A percentile compares a stretch with the other conserved stretches of the same genome.
Evolutionary conservation across 2,329 filamentous ascomycete species (phyloP).

Genomic region (Ophiostoma himal-ulmi): DNA sequence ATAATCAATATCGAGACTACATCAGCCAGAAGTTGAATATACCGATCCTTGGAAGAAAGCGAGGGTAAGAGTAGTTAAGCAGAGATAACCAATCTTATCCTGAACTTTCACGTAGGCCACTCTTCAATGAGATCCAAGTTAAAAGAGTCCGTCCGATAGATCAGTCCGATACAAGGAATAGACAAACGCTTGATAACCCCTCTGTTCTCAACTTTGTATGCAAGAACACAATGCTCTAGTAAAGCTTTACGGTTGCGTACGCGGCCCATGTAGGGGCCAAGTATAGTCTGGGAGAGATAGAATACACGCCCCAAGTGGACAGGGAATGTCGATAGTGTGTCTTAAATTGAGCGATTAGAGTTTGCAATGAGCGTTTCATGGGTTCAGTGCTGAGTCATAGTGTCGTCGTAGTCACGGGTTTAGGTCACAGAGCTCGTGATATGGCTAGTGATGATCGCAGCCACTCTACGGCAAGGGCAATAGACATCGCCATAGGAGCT

Average conservation of each 20-base stretch:
- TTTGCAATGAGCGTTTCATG: not conserved
- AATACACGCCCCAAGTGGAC: not conserved
- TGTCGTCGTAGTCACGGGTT: not conserved
- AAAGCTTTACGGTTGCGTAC: not conserved
- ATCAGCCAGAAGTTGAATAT: too few relatives aligned
- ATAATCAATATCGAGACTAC: too few relatives aligned
- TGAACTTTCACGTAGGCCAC: not conserved
- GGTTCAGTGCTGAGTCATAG: not conserved
- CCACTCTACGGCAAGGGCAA: not conserved
- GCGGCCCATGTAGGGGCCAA: conserved; percentile 5
- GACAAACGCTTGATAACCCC: not conserved
- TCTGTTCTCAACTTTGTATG: not conserved
- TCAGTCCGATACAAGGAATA: not conserved
- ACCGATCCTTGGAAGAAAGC: too few relatives aligned
- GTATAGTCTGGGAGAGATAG: not conserved
- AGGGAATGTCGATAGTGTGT: not conserved
- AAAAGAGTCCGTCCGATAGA: not conserved
- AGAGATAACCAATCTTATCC: not conserved
- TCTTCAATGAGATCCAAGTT: not conserved
- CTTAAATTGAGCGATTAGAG: not conserved
- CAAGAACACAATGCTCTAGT: not conserved
- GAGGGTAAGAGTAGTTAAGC: too few relatives aligned
- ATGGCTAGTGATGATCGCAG: not conserved
- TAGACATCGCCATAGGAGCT: not conserved
- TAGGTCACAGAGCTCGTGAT: not conserved